Percentiles rank a stretch among this genome's conserved stretches.
Conservation (phyloP, 805 yeast genomes). For the Helenozyma baotianmanensis region DNA sequence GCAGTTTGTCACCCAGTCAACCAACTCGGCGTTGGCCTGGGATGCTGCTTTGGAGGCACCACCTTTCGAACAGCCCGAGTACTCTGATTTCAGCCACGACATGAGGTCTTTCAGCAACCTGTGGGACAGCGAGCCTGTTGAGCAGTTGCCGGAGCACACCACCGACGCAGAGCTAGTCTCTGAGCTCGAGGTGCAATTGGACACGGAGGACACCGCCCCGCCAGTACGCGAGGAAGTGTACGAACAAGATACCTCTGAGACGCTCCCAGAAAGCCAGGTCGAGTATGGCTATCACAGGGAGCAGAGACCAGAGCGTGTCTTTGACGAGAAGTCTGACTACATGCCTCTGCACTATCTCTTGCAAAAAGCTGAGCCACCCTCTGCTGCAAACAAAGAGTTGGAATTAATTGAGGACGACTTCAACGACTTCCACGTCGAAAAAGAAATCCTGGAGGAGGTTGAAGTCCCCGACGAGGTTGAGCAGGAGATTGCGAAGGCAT, state of each 20-base stretch:
- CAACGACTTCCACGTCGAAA: constrained; percentile 5
- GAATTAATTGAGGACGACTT: constrained; percentile 7
- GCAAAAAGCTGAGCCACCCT: constrained; percentile 1
- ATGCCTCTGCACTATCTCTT: constrained; percentile 22
- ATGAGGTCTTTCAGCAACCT: constrained; percentile 17
- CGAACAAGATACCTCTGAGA: no score
- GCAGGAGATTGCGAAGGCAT: not conserved
- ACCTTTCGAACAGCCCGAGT: constrained; percentile 20
- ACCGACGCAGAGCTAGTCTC: not conserved
- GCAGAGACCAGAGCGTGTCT: constrained; percentile 27
- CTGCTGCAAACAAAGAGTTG: constrained; percentile 1
- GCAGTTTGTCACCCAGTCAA: constrained; percentile 12
- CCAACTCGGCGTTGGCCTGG: constrained; percentile 24
- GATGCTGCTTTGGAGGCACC: constrained; percentile 42
- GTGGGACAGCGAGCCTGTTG: constrained; percentile 29
- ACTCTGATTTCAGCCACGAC: constrained; percentile 10
- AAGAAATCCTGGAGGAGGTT: constrained; percentile 6
- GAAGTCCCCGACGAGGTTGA: constrained; percentile 3
- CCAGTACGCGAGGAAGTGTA: not conserved
- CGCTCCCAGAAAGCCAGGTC: not conserved
- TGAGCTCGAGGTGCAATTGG: not conserved
- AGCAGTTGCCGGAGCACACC: no score
- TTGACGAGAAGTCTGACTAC: constrained; percentile 25
- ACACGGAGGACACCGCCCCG: not conserved
- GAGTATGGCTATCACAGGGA: constrained; percentile 12